phyloP scores from a whole-genome alignment of 331 rosid species.

The Quercus tomentella region DNA sequence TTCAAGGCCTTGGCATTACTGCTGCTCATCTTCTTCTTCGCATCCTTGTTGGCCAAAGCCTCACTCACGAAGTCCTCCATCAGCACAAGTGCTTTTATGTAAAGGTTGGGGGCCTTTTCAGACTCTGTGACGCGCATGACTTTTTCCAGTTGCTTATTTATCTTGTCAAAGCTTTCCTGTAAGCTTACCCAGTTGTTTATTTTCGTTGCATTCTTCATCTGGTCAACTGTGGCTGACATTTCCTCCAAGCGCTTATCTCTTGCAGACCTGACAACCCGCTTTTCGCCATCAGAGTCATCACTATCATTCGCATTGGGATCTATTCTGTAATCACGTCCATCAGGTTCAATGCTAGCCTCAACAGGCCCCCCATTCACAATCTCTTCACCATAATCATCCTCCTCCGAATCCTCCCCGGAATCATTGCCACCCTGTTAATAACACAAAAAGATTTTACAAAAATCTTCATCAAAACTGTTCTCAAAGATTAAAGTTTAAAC shows the following conservation, averaged over 20 bases:
- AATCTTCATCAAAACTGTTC: neutral
- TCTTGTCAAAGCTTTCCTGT: constrained; percentile 93
- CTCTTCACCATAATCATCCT: constrained; percentile 55
- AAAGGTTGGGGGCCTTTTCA: constrained; percentile 63
- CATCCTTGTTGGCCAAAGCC: constrained; percentile 95
- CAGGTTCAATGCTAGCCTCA: constrained; percentile 24
- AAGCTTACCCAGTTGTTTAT: constrained; percentile 95
- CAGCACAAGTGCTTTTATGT: constrained; percentile 84
- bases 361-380: constrained; percentile 22
- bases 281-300: constrained; percentile 62
- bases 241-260: constrained; percentile 94
- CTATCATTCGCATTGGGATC: constrained; percentile 47
- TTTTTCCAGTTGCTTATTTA: constrained; percentile 91
- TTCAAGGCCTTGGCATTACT: constrained; percentile 96
- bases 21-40: constrained; percentile 94
- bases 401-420: constrained; percentile 54
- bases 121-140: constrained; percentile 90
- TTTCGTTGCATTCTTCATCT: constrained; percentile 95
- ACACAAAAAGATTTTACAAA: neutral
- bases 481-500: neutral
- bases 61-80: constrained; percentile 75
- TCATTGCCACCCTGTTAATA: constrained; percentile 62
- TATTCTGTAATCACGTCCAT: constrained; percentile 38
- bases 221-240: constrained; percentile 76
- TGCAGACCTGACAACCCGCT: constrained; percentile 68